phyloP scores from a whole-genome alignment of 2,329 filamentous ascomycete genomes.

The Cladosporium sp. region DNA sequence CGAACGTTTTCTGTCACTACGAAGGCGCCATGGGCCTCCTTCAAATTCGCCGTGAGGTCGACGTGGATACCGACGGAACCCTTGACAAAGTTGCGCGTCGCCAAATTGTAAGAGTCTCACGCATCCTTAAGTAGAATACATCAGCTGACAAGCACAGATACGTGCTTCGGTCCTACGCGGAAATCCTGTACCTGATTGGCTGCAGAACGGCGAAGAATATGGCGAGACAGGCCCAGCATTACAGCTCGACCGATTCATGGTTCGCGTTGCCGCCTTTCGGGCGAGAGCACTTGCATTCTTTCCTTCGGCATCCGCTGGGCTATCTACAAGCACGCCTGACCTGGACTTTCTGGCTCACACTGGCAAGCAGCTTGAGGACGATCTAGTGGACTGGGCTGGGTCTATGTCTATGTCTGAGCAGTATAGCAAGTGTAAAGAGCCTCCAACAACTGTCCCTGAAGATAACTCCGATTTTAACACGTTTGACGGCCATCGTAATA shows the following conservation, averaged over 20 bases:
- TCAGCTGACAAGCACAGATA: constrained; percentile 22
- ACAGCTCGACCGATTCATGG: constrained; percentile 21
- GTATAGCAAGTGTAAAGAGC: neutral
- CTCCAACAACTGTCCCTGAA: neutral
- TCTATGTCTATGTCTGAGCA: neutral
- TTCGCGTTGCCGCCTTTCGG: constrained; percentile 17
- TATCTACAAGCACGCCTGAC: constrained; percentile 10
- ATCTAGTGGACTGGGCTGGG: constrained; percentile 12
- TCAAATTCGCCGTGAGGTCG: constrained; percentile 22
- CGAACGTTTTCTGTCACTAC: constrained; percentile 26
- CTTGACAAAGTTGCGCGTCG: constrained; percentile 15
- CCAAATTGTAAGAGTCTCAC: constrained; percentile 3
- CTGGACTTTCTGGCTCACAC: constrained; percentile 17
- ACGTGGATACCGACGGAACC: constrained; percentile 13
- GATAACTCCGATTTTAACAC: no score
- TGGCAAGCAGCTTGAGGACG: constrained; percentile 11
- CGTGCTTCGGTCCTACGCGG: constrained; percentile 22
- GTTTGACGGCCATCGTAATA: neutral
- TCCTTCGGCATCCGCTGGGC: neutral
- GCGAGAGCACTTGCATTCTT: constrained; percentile 16
- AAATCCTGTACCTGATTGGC: constrained; percentile 17
- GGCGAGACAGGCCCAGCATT: constrained; percentile 22
- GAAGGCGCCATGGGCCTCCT: constrained; percentile 28
- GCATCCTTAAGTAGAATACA: neutral
- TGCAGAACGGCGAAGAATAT: constrained; percentile 21